Evolutionary conservation across 371 early-diverging fungal species (phyloP).

Genomic region (Apophysomyces trapeziformis): DNA sequence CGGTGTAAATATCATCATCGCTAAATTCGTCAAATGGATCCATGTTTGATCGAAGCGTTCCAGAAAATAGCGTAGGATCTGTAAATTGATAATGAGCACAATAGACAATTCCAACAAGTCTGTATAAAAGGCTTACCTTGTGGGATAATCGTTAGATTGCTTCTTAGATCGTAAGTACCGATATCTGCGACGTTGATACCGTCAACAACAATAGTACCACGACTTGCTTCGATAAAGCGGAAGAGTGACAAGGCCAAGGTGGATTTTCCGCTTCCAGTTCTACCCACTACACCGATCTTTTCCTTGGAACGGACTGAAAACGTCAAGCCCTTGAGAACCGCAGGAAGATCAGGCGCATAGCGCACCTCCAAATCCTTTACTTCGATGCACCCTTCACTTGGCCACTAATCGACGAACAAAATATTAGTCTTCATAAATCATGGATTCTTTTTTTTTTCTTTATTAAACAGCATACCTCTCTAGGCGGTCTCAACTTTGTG

Average conservation of each 20-base stretch:
- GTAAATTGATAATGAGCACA: constrained; percentile 59
- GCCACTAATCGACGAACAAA: constrained; percentile 55
- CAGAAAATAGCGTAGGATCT: constrained; percentile 59
- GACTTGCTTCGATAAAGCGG: constrained; percentile 53
- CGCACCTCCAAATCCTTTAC: constrained; percentile 44
- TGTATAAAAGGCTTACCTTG: not conserved
- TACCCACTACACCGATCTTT: constrained; percentile 49
- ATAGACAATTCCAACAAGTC: constrained; percentile 43
- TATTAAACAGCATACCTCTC: not conserved
- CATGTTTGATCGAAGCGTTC: constrained; percentile 62
- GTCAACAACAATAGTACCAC: not conserved
- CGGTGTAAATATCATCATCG: constrained; percentile 67
- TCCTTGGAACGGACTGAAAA: constrained; percentile 47
- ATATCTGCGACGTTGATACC: not conserved
- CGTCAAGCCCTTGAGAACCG: constrained; percentile 52
- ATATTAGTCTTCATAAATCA: not conserved
- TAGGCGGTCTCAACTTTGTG: constrained; percentile 31
- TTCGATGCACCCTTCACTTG: constrained; percentile 60
- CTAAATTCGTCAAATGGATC: constrained; percentile 58
- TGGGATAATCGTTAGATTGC: not conserved
- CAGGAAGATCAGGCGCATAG: constrained; percentile 59
- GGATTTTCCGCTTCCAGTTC: constrained; percentile 72
- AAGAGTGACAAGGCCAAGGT: constrained; percentile 60
- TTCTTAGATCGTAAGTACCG: not conserved
- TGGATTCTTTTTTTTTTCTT: not conserved